Conservation (phyloP, 2,329 filamentous ascomycete genomes). For the Xylariaceae sp. region DNA sequence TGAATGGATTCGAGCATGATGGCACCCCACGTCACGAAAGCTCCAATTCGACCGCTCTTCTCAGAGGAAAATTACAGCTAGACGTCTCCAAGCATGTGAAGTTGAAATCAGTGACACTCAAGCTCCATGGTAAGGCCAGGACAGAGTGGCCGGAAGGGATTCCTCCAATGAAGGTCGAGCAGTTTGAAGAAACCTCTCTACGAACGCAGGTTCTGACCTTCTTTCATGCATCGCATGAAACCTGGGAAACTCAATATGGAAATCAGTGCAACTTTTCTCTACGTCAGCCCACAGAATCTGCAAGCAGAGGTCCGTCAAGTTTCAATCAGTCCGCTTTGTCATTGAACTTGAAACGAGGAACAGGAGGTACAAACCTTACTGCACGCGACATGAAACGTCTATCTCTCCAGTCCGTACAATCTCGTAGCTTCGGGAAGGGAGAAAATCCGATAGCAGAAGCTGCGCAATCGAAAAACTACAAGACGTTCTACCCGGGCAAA, state of each 20-base stretch:
- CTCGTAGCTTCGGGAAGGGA: slow-evolving; percentile 78
- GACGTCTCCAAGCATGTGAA: slow-evolving; percentile 86
- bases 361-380: slow-evolving; percentile 32
- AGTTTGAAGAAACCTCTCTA: slow-evolving; percentile 78
- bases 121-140: slow-evolving; percentile 76
- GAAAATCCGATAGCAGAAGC: slow-evolving; percentile 63
- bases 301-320: slow-evolving; percentile 28
- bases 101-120: slow-evolving; percentile 84
- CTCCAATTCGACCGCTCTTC: slow-evolving; percentile 68
- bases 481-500: slow-evolving; percentile 72
- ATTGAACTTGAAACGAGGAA: slow-evolving; percentile 30
- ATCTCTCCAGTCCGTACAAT: slow-evolving; percentile 76
- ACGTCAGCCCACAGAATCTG: slow-evolving; percentile 35
- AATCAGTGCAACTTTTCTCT: slow-evolving; percentile 57
- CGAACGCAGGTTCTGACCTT: slow-evolving; percentile 88
- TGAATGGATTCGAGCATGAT: slow-evolving; percentile 74
- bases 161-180: slow-evolving; percentile 78
- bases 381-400: slow-evolving; percentile 60
- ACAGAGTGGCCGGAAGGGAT: slow-evolving; percentile 98
- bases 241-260: slow-evolving; percentile 59
- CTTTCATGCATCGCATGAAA: slow-evolving; percentile 72
- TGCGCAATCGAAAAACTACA: slow-evolving; percentile 67
- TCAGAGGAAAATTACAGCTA: slow-evolving; percentile 79
- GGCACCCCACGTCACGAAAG: slow-evolving; percentile 52
- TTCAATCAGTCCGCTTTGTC: slow-evolving; percentile 31